phyloP scores from a whole-genome alignment of 2,329 filamentous ascomycete genomes.

The Pseudopyrenochaeta lycopersici region DNA sequence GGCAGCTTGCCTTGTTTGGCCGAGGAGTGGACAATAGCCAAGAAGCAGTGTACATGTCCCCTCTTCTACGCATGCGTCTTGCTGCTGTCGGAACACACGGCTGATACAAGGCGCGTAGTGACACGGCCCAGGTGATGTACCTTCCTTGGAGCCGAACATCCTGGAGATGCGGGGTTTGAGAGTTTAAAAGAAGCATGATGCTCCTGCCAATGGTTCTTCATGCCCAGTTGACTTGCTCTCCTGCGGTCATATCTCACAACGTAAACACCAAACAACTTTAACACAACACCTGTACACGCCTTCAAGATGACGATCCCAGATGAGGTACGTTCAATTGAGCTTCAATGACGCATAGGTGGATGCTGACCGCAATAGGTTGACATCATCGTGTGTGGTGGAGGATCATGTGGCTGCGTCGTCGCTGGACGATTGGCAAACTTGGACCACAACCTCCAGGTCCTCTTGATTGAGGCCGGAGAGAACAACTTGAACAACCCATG shows the following conservation, averaged over 20 bases:
- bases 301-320: conserved; percentile 71
- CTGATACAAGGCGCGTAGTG: conserved; percentile 21
- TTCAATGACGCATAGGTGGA: not conserved
- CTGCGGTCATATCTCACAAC: conserved; percentile 29
- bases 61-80: conserved; percentile 33
- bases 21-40: conserved; percentile 16
- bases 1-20: conserved; percentile 15
- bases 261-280: conserved; percentile 4
- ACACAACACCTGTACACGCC: conserved; percentile 1
- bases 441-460: conserved; percentile 75
- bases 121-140: conserved; percentile 28
- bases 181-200: conserved; percentile 35
- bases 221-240: conserved; percentile 41
- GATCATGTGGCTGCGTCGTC: conserved; percentile 67
- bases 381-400: conserved; percentile 81
- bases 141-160: conserved; percentile 32
- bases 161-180: conserved; percentile 41
- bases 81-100: conserved; percentile 22
- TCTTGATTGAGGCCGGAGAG: conserved; percentile 76
- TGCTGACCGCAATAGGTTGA: conserved; percentile 62
- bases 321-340: conserved; percentile 56
- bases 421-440: conserved; percentile 73
- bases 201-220: conserved; percentile 16
- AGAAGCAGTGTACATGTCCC: conserved; percentile 28
- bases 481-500: conserved; percentile 80